Evolutionary conservation across 192 early-diverging fungal genomes (phyloP).

Genomic region (Umbelopsis ramanniana): DNA sequence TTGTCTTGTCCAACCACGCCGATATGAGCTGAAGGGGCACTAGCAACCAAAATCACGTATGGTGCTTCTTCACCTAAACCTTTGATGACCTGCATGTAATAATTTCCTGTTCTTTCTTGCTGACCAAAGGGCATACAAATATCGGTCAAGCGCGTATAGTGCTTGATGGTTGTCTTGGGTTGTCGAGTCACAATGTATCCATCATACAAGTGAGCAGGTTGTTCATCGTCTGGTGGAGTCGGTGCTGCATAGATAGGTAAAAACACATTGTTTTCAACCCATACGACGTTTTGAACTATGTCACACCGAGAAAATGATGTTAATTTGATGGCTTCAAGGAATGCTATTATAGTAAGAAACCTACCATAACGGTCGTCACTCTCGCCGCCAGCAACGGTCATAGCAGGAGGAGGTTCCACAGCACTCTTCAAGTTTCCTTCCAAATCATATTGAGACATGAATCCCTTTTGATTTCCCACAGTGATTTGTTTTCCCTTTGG

Average conservation of each 20-base stretch:
- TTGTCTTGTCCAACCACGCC: slow-evolving; percentile 50
- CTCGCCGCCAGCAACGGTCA: slow-evolving; percentile 14
- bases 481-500: slow-evolving; percentile 90
- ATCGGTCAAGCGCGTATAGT: slow-evolving; percentile 60
- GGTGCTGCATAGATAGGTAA: slow-evolving; percentile 65
- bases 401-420: slow-evolving; percentile 48
- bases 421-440: slow-evolving; percentile 65
- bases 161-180: slow-evolving; percentile 38
- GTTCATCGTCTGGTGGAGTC: slow-evolving; percentile 25
- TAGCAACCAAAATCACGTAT: slow-evolving; percentile 45
- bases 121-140: slow-evolving; percentile 58
- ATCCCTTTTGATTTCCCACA: slow-evolving; percentile 66
- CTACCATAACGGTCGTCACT: slow-evolving; percentile 35
- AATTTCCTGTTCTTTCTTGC: slow-evolving; percentile 55
- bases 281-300: slow-evolving; percentile 68
- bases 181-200: slow-evolving; percentile 65
- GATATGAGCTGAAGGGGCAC: slow-evolving; percentile 50
- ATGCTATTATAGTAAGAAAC: neutral
- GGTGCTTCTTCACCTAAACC: slow-evolving; percentile 55
- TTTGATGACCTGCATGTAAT: slow-evolving; percentile 62
- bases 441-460: slow-evolving; percentile 64
- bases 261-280: slow-evolving; percentile 77
- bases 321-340: neutral
- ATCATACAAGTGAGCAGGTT: slow-evolving; percentile 39
- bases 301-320: slow-evolving; percentile 14